A percentile compares a stretch with the other conserved stretches of the same genome.
Evolutionary conservation across 805 yeast species (phyloP).

Genomic region (Candida tammaniensis): DNA sequence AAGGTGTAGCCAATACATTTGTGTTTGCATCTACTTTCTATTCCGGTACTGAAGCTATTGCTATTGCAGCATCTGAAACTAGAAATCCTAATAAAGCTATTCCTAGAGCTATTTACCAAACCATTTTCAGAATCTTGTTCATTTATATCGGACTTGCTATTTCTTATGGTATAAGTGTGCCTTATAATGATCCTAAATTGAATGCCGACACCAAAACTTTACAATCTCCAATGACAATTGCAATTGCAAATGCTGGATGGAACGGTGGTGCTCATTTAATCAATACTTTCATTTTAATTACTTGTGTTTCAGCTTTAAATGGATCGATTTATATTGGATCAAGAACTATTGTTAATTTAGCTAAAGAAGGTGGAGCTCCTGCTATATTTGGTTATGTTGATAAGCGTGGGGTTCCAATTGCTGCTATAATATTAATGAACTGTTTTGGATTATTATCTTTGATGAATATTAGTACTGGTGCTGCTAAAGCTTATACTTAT

Average conservation of each 20-base stretch:
- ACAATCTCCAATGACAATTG: slow-evolving; percentile 44
- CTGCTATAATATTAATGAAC: slow-evolving; percentile 55
- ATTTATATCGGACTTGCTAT: slow-evolving; percentile 54
- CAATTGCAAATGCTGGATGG: slow-evolving; percentile 42
- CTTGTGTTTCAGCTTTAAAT: slow-evolving; percentile 68
- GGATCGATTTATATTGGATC: slow-evolving; percentile 68
- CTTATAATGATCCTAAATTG: slow-evolving; percentile 51
- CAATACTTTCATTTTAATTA: slow-evolving; percentile 60
- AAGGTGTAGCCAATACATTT: slow-evolving; percentile 52
- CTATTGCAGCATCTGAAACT: slow-evolving; percentile 45
- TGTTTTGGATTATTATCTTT: slow-evolving; percentile 54
- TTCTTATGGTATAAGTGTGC: slow-evolving; percentile 59
- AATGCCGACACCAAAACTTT: slow-evolving; percentile 34
- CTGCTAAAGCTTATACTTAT: slow-evolving; percentile 57
- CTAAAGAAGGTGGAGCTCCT: slow-evolving; percentile 62
- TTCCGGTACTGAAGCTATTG: slow-evolving; percentile 51
- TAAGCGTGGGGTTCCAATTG: slow-evolving; percentile 61
- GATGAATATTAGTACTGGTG: slow-evolving; percentile 55
- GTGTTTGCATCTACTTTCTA: slow-evolving; percentile 40
- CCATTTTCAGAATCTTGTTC: slow-evolving; percentile 51
- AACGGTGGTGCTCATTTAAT: slow-evolving; percentile 47
- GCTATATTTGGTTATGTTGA: slow-evolving; percentile 49
- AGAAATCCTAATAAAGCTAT: slow-evolving; percentile 56
- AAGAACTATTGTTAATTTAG: slow-evolving; percentile 62
- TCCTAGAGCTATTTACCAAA: slow-evolving; percentile 56